These are phyloP conservation scores for Aureobasidium sp. DNA, from an alignment of 2,329 filamentous ascomycete species.

Conservation along the genomic window DNA sequence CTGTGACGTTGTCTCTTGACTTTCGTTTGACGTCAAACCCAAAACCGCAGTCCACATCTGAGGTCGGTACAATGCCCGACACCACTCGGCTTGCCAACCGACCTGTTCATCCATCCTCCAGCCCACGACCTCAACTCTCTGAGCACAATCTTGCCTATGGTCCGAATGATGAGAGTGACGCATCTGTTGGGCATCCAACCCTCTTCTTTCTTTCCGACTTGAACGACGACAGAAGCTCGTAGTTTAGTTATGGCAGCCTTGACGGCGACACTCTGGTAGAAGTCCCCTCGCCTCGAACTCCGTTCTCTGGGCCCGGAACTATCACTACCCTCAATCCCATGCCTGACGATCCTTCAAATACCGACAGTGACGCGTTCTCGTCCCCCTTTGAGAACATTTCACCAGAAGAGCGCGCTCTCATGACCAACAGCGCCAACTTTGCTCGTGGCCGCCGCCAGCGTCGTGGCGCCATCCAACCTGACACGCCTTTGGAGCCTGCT, in stretches of 20 bases:
- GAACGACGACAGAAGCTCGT: background rate
- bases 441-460: background rate
- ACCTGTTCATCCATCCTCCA: no score
- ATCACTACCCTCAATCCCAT: background rate
- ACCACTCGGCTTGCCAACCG: no score
- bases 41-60: background rate
- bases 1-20: background rate
- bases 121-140: no score
- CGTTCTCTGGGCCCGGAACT: background rate
- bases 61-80: background rate
- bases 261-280: background rate
- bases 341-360: background rate
- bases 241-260: background rate
- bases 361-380: background rate
- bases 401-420: background rate
- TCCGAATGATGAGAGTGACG: no score
- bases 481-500: background rate
- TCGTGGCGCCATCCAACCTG: background rate
- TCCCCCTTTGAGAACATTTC: background rate
- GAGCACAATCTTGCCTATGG: no score
- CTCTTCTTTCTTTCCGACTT: no score
- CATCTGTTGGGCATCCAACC: background rate
- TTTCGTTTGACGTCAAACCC: background rate
- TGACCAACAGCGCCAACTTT: background rate
- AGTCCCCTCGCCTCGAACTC: background rate